phyloP scores from a whole-genome alignment of 2,329 filamentous ascomycete species.

The Paraphaeosphaeria minitans region DNA sequence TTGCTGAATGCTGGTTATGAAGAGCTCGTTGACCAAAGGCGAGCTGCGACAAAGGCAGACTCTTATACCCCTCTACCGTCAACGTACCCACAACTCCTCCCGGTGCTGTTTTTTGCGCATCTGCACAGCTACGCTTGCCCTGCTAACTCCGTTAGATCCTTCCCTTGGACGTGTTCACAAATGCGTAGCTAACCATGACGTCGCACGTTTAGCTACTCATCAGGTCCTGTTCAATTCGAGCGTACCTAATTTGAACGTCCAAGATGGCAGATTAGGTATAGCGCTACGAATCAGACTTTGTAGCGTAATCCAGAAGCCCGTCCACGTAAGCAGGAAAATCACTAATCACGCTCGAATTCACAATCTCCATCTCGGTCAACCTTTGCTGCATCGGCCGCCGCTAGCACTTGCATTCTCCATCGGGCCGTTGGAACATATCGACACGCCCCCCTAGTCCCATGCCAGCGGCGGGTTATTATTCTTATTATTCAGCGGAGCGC shows the following conservation, averaged over 20 bases:
- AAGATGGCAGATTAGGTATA: too few species aligned
- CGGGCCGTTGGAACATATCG: too few species aligned
- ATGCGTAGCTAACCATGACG: constrained; percentile 6
- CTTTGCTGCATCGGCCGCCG: constrained; percentile 10
- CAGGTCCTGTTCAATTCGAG: too few species aligned
- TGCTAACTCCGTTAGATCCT: not conserved
- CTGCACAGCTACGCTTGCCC: not conserved
- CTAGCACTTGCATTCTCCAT: not conserved
- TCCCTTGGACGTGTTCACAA: not conserved
- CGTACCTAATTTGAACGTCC: too few species aligned
- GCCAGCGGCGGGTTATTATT: too few species aligned
- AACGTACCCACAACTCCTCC: not conserved
- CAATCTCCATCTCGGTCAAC: not conserved
- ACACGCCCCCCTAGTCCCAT: too few species aligned
- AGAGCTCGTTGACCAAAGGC: not conserved
- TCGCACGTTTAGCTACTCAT: too few species aligned
- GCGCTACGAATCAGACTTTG: too few species aligned
- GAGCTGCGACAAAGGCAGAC: not conserved
- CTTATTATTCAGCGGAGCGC: too few species aligned
- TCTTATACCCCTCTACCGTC: not conserved
- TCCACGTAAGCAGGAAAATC: too few species aligned
- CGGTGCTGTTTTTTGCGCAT: not conserved
- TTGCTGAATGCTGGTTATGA: not conserved
- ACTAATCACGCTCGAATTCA: too few species aligned
- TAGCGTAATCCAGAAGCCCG: too few species aligned